Evolutionary conservation across 306 rosid species (phyloP).

Genomic region (Casuarina glauca): DNA sequence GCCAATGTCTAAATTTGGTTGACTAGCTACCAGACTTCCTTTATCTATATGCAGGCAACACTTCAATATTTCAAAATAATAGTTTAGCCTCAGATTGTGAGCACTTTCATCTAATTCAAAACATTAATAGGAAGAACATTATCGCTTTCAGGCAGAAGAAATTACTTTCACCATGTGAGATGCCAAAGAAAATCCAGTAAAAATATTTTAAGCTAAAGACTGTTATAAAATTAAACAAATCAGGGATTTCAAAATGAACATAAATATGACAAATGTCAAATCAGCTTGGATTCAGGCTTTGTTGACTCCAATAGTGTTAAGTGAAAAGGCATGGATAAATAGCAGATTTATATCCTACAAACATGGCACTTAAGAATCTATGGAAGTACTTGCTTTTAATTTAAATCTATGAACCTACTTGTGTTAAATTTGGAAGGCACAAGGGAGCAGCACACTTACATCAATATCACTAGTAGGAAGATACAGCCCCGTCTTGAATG

Average conservation of each 20-base stretch:
- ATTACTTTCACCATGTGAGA: background rate
- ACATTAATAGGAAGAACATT: background rate
- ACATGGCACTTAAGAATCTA: background rate
- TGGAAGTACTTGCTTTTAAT: constrained; percentile 2
- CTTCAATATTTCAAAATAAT: background rate
- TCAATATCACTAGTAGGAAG: constrained; percentile 95
- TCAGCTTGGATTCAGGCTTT: background rate
- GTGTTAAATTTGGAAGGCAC: constrained; percentile 4
- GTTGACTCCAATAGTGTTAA: background rate
- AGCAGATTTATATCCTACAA: background rate
- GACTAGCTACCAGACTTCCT: constrained; percentile 8
- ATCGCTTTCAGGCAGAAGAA: background rate
- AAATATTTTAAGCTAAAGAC: background rate
- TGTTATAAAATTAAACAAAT: background rate
- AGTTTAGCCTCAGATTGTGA: background rate
- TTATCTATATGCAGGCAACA: background rate
- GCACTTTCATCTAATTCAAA: background rate
- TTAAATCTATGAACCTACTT: background rate
- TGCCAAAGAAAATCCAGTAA: background rate
- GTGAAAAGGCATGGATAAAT: background rate
- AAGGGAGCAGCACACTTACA: constrained; percentile 46
- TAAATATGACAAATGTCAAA: background rate
- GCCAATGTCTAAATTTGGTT: background rate
- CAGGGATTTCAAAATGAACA: background rate
- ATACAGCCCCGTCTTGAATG: constrained; percentile 88